Evolutionary conservation across 441 rosid species (phyloP), one percentile per base, ranked within the genome.

Genomic region (Metrosideros polymorpha): DNA sequence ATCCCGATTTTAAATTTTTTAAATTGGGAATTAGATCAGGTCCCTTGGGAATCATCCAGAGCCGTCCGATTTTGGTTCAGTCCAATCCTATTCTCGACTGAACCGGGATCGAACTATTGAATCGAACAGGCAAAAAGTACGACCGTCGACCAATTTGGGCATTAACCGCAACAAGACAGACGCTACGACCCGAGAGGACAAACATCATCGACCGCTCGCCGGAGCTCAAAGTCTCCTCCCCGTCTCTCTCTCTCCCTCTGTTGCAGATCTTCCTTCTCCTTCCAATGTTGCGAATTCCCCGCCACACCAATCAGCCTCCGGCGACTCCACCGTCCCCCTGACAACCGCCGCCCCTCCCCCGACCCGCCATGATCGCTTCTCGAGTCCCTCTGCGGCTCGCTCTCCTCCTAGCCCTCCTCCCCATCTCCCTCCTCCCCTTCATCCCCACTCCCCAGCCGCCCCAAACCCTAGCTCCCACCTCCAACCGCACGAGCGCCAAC

Each of bases 241-340:
- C 10, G 9, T 45, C 49, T 9, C 47, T 9, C 6, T 6, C 45
- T 43, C 6, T 43, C 45, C 7, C 51, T 49, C 51, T 3, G 51
- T 13, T 49, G 51, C 51, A 49, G 51, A 49, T 49, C 51, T 49
- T 49, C 51, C 51, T 49, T 49, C 51, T 49, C 51, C 51, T 49
- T 49, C 86, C 87, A 71, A 91, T 93, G 95, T 82, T 82, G 89
- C 90, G 77, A 63, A 51, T 91, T 91, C 89, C 91, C 94, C 93
- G 94, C 95, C 94, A 87, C 86, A 56, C 83, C 88, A 77, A 88
- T 55, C 87, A 47, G 32, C 85, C 52, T 22, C 52, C 71, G 54
- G 63, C 17, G 47, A 71, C 79, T 24, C 79, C 79, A 39, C 14
- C 79, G 79, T 71, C 79, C 47, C n/a, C 86, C 71, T 45, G 29